phyloP scores from a whole-genome alignment of 441 rosid species.

The Croton setiger region DNA sequence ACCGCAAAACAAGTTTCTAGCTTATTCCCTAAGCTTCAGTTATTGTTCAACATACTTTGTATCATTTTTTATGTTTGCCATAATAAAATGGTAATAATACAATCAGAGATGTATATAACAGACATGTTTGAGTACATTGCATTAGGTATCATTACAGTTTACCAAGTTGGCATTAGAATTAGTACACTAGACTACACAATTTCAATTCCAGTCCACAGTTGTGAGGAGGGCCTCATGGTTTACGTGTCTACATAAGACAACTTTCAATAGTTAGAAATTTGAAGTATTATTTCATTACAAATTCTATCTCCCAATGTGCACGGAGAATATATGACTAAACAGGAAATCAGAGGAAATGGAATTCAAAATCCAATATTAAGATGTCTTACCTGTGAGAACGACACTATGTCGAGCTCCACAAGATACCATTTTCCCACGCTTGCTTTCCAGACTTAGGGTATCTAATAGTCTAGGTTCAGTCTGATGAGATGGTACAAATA shows the following conservation, averaged over 20 bases:
- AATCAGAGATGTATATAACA: no score
- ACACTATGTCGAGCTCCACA: slow-evolving; percentile 77
- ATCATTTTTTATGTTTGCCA: no score
- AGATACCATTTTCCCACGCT: slow-evolving; percentile 45
- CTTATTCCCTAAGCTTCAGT: no score
- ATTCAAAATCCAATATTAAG: neutral
- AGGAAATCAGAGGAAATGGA: slow-evolving; percentile 18
- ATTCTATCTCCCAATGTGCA: neutral
- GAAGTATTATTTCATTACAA: neutral
- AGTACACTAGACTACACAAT: no score
- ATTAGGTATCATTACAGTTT: no score
- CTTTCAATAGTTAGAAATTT: no score
- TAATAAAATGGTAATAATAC: no score
- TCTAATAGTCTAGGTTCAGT: slow-evolving; percentile 56
- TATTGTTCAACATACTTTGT: no score
- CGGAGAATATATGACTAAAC: neutral
- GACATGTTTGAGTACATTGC: no score
- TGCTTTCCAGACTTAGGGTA: slow-evolving; percentile 44
- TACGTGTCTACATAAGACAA: neutral
- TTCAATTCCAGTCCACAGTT: neutral
- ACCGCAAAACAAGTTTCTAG: no score
- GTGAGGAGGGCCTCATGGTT: neutral
- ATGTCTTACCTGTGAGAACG: slow-evolving; percentile 54
- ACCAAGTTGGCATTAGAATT: no score
- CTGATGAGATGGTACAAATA: slow-evolving; percentile 27